Percentiles rank a stretch among this genome's conserved stretches.
Evolutionary conservation across 345 rosid species (phyloP).

Genomic region (Lepidium aucheri): DNA sequence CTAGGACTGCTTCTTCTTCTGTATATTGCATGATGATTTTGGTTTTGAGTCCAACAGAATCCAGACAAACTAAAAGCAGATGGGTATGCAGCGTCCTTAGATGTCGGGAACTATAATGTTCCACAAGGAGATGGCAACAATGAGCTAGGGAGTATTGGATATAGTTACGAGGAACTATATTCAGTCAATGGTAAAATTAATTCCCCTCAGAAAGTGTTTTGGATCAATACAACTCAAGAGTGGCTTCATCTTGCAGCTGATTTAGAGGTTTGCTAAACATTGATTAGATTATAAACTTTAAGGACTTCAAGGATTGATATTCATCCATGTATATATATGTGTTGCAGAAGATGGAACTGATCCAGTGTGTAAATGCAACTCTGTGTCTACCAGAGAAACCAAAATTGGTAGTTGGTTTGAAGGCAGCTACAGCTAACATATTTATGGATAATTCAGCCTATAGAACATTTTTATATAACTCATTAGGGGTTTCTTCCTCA

Average conservation of each 20-base stretch:
- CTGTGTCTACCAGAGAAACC: slow-evolving; percentile 39
- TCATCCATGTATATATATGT: not conserved
- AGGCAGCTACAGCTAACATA: slow-evolving; percentile 37
- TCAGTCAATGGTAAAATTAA: slow-evolving; percentile 24
- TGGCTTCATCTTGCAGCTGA: slow-evolving; percentile 45
- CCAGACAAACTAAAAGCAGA: slow-evolving; percentile 17
- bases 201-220: slow-evolving; percentile 20
- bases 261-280: slow-evolving; percentile 33
- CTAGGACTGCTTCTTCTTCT: not conserved
- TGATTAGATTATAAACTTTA: not conserved
- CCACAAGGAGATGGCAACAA: slow-evolving; percentile 32
- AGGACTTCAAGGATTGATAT: not conserved
- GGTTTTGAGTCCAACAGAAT: slow-evolving; percentile 24
- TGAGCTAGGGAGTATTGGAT: slow-evolving; percentile 33
- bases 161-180: slow-evolving; percentile 29
- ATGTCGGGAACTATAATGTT: slow-evolving; percentile 29
- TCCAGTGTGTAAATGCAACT: not conserved
- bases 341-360: slow-evolving; percentile 28
- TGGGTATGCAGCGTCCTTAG: slow-evolving; percentile 20
- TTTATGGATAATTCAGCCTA: slow-evolving; percentile 51
- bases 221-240: slow-evolving; percentile 31
- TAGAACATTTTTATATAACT: slow-evolving; percentile 30
- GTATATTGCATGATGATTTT: not conserved
- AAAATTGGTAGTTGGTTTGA: slow-evolving; percentile 39
- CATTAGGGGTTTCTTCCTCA: slow-evolving; percentile 35